Conservation (phyloP, 2,329 filamentous ascomycete genomes). For the Xylariaceae sp. region DNA sequence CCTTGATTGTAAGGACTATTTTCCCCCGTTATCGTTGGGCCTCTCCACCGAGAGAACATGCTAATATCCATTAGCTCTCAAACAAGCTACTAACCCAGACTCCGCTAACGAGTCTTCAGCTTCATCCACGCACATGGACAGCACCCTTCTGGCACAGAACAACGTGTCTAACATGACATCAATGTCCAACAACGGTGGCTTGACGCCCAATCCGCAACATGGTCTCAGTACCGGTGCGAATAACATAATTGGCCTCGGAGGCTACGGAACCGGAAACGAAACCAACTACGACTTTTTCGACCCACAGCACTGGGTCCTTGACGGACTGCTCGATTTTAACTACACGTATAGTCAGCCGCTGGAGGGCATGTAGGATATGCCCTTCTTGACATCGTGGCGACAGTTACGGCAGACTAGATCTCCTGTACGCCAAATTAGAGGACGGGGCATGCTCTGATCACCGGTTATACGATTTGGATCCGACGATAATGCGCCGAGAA, state of each 20-base stretch:
- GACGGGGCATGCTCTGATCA: conserved; percentile 7
- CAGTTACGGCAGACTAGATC: neutral
- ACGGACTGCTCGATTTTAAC: conserved; percentile 76
- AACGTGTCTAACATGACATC: conserved; percentile 45
- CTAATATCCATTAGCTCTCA: conserved; percentile 55
- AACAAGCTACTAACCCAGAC: conserved; percentile 82
- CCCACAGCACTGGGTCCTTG: conserved; percentile 88
- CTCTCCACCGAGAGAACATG: conserved; percentile 28
- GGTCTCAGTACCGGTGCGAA: conserved; percentile 41
- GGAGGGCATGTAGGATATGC: conserved; percentile 44
- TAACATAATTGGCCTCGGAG: conserved; percentile 45
- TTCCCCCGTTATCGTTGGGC: conserved; percentile 27
- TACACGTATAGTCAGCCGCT: conserved; percentile 54
- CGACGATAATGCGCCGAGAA: conserved; percentile 17
- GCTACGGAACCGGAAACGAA: conserved; percentile 56
- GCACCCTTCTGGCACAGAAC: conserved; percentile 50
- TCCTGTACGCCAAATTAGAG: neutral
- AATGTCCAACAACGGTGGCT: conserved; percentile 45
- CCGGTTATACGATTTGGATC: conserved; percentile 13
- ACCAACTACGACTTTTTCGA: conserved; percentile 84
- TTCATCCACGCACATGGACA: conserved; percentile 60
- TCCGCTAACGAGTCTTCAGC: conserved; percentile 68
- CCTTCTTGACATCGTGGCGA: neutral
- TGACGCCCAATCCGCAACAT: conserved; percentile 48
- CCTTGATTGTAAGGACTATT: conserved; percentile 58